These are phyloP conservation scores for Pichia sp. DNA, from an alignment of 1,139 yeast genomes.

Conservation along the genomic window DNA sequence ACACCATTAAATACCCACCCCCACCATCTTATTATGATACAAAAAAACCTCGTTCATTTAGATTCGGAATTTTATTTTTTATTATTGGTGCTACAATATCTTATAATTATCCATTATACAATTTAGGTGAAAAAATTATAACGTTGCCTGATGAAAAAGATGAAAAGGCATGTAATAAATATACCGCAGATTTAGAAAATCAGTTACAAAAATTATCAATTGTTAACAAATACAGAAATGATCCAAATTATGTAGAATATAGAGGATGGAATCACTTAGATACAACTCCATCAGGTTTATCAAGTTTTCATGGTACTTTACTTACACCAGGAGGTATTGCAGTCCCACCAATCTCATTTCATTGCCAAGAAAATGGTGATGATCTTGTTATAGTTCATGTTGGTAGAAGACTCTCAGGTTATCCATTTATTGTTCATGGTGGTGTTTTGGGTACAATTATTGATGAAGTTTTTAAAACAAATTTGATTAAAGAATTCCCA, in stretches of 20 bases:
- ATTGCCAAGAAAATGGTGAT: conserved; percentile 50
- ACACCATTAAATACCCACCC: conserved; percentile 16
- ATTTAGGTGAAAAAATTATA: conserved; percentile 19
- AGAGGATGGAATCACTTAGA: conserved; percentile 57
- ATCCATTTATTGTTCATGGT: conserved; percentile 84
- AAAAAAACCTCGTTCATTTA: conserved; percentile 2
- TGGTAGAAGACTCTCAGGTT: conserved; percentile 78
- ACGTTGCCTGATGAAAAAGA: conserved; percentile 18
- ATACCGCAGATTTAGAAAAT: conserved; percentile 35
- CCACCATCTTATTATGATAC: conserved; percentile 17
- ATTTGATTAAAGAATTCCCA: conserved; percentile 22
- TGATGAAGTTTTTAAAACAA: conserved; percentile 47
- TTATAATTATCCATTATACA: conserved; percentile 25
- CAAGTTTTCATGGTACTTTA: conserved; percentile 34
- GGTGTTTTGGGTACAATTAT: conserved; percentile 79
- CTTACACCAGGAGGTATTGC: conserved; percentile 73
- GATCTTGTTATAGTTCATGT: conserved; percentile 65
- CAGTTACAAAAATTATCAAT: conserved; percentile 48
- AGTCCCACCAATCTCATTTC: conserved; percentile 63
- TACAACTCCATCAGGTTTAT: conserved; percentile 25
- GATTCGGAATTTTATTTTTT: conserved; percentile 16
- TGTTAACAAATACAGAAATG: conserved; percentile 40
- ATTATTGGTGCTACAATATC: conserved; percentile 23
- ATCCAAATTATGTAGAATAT: conserved; percentile 37
- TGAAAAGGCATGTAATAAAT: conserved; percentile 18